Percentiles rank a stretch among this genome's conserved stretches.
These are phyloP conservation scores for Nothomitra cinnamomea DNA, from an alignment of 2,329 filamentous ascomycete genomes.

Conservation along the genomic window DNA sequence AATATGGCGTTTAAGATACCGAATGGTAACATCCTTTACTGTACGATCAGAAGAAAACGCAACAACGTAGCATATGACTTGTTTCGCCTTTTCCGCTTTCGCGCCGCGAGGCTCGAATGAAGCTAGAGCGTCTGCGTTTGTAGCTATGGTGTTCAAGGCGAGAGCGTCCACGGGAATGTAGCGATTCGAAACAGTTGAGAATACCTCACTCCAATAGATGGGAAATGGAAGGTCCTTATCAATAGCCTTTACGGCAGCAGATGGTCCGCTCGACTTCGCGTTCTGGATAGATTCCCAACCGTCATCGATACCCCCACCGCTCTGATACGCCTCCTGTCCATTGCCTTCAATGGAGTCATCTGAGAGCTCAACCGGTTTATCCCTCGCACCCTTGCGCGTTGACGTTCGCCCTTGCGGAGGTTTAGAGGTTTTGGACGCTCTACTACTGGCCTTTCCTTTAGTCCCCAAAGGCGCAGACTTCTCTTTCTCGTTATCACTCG, in stretches of 20 bases:
- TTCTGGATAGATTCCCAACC: no score
- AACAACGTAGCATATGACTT: constrained; percentile 79
- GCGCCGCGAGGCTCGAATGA: constrained; percentile 68
- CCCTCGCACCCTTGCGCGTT: not conserved
- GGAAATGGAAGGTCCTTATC: constrained; percentile 69
- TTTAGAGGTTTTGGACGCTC: not conserved
- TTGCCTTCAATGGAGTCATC: not conserved
- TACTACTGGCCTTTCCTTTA: not conserved
- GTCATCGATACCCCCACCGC: not conserved
- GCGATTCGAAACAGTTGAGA: constrained; percentile 65
- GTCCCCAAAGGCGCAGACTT: no score
- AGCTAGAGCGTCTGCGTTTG: constrained; percentile 52
- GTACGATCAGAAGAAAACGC: constrained; percentile 71
- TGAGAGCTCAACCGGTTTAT: not conserved
- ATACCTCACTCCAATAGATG: constrained; percentile 82
- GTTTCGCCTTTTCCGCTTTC: constrained; percentile 70
- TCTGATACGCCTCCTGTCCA: not conserved
- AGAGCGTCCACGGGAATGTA: constrained; percentile 66
- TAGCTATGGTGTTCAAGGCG: constrained; percentile 51
- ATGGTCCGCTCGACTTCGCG: not conserved
- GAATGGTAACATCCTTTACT: constrained; percentile 84
- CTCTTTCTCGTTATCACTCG: not conserved
- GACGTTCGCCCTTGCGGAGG: not conserved
- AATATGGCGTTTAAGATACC: constrained; percentile 68
- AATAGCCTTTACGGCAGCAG: constrained; percentile 21